Evolutionary conservation across 2,329 filamentous ascomycete species (phyloP), one percentile per base, ranked within the genome.

Genomic region (Hypoxylon sp.): DNA sequence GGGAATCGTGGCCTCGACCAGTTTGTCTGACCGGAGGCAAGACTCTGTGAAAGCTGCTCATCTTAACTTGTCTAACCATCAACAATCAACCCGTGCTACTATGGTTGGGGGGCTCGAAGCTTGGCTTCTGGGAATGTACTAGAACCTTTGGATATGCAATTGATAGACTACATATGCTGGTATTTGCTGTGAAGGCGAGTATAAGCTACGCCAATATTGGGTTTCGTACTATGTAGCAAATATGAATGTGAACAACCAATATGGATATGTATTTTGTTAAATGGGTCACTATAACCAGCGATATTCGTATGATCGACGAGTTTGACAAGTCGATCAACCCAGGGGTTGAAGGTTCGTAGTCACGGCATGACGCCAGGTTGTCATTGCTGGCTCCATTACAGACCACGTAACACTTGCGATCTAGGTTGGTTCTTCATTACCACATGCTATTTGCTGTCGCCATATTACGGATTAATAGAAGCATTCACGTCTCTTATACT

Each of bases 361-460:
- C 39, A 39, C 35, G n/a, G 44, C 29, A 65, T 44, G 44, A 55
- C 46, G 37, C 51, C 17, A 37, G 19, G 46, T 42, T 10, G 37
- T 44, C 29, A 31, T 48, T 17, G 44, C 46, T 53, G 63, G 60
- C 33, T 57, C 37, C 37, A 57, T 46, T 33, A 35, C 22, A 22
- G 60, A 61, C 59, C 67, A 67, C 63, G 67, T 70, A 53, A 50
- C 50, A 67, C 57, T 46, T 33, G 39, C 52, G 47, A 70, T 68
- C 58, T 65, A 14, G 52, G 39, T 67, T 57, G 46, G 44, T 31
- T 52, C 14, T 59, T 19, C 33, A 39, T 8, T 54, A 47, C 52
- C 17, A 59, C 53, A 22, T 59, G 33, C 9, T 29, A 66, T 42
- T 31, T 65, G 50, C 55, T 57, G 46, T 44, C 24, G 37, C 47